Conservation (phyloP, 345 rosid species). For the Durio zibethinus region DNA sequence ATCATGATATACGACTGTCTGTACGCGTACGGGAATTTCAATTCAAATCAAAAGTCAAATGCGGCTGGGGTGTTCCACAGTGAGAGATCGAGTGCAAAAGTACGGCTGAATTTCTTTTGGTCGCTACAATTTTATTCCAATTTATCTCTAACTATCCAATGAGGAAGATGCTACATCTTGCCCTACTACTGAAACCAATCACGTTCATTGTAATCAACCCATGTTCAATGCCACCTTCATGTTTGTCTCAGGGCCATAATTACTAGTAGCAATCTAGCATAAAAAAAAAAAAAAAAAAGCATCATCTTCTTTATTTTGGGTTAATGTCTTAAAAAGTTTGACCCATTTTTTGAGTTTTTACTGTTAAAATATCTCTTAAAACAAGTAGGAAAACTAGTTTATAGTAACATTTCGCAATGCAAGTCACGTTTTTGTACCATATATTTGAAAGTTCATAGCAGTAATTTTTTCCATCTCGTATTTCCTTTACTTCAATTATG, state of each 20-base stretch:
- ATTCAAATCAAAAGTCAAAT: too few relatives aligned
- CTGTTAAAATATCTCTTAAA: neutral
- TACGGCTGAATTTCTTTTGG: neutral
- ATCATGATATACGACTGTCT: too few relatives aligned
- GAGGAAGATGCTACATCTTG: neutral
- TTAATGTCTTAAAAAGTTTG: neutral
- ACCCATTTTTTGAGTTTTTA: neutral
- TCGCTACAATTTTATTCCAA: neutral
- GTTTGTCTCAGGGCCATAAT: neutral
- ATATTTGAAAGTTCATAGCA: neutral
- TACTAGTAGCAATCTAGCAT: neutral
- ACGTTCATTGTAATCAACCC: neutral
- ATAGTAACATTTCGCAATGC: neutral
- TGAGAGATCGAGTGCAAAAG: too few relatives aligned
- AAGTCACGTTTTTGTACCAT: neutral
- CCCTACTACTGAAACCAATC: neutral
- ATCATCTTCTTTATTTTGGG: neutral
- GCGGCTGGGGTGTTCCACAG: too few relatives aligned
- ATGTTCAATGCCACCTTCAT: neutral
- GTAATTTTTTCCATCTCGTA: neutral
- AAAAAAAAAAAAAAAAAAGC: neutral
- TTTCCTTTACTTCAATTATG: neutral
- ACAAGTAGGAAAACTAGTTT: neutral
- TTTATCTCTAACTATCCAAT: neutral
- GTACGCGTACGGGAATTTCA: neutral